Conservation (phyloP, 2,329 filamentous ascomycete genomes). For the Zalaria sp. region DNA sequence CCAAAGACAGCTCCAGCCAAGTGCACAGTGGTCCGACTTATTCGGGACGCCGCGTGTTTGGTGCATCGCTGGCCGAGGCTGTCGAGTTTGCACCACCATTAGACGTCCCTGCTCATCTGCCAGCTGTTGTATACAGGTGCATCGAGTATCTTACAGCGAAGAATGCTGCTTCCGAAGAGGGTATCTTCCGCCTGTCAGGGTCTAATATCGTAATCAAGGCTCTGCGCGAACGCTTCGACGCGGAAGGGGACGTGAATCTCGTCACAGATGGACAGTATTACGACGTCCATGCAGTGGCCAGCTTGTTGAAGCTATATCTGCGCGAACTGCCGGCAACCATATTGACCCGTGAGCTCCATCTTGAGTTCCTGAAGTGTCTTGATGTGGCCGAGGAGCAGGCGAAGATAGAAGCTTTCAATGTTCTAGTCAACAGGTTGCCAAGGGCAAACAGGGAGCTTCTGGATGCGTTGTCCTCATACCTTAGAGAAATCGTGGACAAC, state of each 20-base stretch:
- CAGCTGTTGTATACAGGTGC: constrained; percentile 87
- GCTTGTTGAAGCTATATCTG: constrained; percentile 83
- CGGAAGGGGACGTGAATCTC: constrained; percentile 80
- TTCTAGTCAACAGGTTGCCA: constrained; percentile 68
- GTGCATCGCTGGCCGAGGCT: constrained; percentile 71
- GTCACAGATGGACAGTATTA: constrained; percentile 68
- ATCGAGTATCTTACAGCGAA: constrained; percentile 83
- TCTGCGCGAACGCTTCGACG: constrained; percentile 85
- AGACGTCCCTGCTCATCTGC: constrained; percentile 62
- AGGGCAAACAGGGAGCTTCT: constrained; percentile 68
- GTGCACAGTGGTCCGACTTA: neutral
- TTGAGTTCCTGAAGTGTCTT: constrained; percentile 59
- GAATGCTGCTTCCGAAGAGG: constrained; percentile 73
- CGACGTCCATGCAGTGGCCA: constrained; percentile 92
- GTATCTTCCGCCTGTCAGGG: constrained; percentile 93
- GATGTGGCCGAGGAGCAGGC: constrained; percentile 62
- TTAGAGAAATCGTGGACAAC: constrained; percentile 87
- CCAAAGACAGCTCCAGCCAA: constrained; percentile 14
- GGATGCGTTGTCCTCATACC: constrained; percentile 71
- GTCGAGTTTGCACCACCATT: constrained; percentile 64
- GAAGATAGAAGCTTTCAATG: constrained; percentile 63
- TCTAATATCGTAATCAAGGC: constrained; percentile 89
- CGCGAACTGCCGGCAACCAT: constrained; percentile 86
- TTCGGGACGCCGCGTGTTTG: constrained; percentile 57
- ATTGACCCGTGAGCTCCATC: constrained; percentile 75